Evolutionary conservation across 2,329 filamentous ascomycete genomes (phyloP).

Genomic region (Apiospora hydei): DNA sequence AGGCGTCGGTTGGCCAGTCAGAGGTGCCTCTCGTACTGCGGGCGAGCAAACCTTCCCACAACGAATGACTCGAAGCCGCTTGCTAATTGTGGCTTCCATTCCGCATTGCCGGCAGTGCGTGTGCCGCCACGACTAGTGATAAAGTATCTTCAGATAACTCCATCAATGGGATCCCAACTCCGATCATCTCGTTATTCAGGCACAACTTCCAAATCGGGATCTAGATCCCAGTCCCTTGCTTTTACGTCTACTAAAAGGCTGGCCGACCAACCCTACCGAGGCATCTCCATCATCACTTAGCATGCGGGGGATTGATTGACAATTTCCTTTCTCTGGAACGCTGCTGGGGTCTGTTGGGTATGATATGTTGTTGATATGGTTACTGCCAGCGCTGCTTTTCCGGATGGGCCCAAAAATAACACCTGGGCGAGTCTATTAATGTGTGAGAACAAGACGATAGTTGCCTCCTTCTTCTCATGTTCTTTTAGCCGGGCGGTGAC

Average conservation of each 20-base stretch:
- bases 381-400: neutral
- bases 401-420: too few relatives aligned
- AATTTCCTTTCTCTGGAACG: neutral
- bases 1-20: neutral
- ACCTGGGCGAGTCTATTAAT: neutral
- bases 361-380: neutral
- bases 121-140: neutral
- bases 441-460: neutral
- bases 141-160: neutral
- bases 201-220: neutral
- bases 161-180: neutral
- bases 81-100: neutral
- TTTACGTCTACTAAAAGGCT: neutral
- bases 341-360: neutral
- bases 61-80: conserved; percentile 5
- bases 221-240: neutral
- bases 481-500: neutral
- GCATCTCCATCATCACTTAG: neutral
- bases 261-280: neutral
- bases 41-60: neutral
- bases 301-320: neutral
- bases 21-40: neutral
- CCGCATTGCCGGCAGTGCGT: neutral
- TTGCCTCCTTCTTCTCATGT: neutral
- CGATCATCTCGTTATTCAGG: neutral